Evolutionary conservation across 192 early-diverging fungal species (phyloP).

Genomic region (Umbelopsis sp.): DNA sequence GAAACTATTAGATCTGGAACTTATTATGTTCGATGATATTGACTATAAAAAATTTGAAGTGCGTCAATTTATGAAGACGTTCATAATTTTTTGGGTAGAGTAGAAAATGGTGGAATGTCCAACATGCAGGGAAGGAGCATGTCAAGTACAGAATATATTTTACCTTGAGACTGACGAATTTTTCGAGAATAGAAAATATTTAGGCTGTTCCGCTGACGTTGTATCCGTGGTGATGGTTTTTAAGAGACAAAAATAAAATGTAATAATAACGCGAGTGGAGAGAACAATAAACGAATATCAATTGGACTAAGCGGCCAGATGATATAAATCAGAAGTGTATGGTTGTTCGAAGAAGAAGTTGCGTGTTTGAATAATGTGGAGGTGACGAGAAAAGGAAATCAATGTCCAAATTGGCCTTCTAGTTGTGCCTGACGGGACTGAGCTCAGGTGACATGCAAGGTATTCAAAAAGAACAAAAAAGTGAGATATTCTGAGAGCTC

Average conservation of each 20-base stretch:
- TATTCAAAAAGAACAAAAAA: conserved; percentile 16
- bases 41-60: background rate
- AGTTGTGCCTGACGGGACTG: conserved; percentile 6
- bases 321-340: background rate
- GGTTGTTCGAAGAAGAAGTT: background rate
- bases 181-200: conserved; percentile 2
- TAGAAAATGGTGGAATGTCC: background rate
- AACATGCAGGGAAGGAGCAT: background rate
- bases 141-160: background rate
- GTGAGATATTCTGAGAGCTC: background rate
- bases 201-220: background rate
- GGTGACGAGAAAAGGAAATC: background rate
- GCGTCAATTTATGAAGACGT: background rate
- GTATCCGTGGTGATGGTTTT: background rate
- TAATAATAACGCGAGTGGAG: background rate
- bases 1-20: background rate
- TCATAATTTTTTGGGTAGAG: background rate
- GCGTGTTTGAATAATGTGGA: background rate
- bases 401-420: conserved; percentile 13
- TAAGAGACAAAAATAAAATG: background rate
- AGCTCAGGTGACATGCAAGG: conserved; percentile 16
- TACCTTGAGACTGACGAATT: background rate
- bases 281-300: background rate
- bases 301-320: background rate
- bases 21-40: background rate